phyloP scores from a whole-genome alignment of 352 stramenopile species.

The Phytopythium oedochilum region DNA sequence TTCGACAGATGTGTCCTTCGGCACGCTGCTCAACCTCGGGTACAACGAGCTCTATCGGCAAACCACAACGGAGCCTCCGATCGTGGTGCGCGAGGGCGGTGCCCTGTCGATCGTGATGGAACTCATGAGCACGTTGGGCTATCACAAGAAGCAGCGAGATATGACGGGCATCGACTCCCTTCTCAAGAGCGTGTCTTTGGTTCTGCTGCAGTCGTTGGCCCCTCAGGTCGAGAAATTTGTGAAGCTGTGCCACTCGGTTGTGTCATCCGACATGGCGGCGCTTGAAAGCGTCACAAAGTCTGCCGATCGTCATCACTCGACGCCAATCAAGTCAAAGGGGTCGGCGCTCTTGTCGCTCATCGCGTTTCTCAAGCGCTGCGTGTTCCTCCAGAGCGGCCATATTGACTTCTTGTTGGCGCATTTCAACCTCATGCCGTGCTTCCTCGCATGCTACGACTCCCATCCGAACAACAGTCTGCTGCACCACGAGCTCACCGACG shows the following conservation, averaged over 20 bases:
- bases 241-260: constrained; percentile 59
- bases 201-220: constrained; percentile 44
- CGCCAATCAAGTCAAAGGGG: constrained; percentile 53
- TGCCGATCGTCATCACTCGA: constrained; percentile 31
- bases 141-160: constrained; percentile 83
- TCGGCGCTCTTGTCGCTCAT: constrained; percentile 72
- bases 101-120: constrained; percentile 86
- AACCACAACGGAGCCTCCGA: constrained; percentile 43
- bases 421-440: constrained; percentile 75
- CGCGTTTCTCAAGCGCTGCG: constrained; percentile 80
- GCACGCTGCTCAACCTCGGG: constrained; percentile 70
- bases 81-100: constrained; percentile 73
- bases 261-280: constrained; percentile 41
- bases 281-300: constrained; percentile 36
- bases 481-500: constrained; percentile 81
- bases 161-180: constrained; percentile 62
- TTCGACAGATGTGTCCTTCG: constrained; percentile 65
- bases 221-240: constrained; percentile 80
- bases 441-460: constrained; percentile 71
- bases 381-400: constrained; percentile 73
- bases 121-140: constrained; percentile 79
- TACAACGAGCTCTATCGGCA: constrained; percentile 78
- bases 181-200: constrained; percentile 39
- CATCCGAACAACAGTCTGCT: constrained; percentile 81
- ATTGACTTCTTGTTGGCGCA: constrained; percentile 67